Conservation (phyloP, 148 eudicot species). For the Drosera capensis region DNA sequence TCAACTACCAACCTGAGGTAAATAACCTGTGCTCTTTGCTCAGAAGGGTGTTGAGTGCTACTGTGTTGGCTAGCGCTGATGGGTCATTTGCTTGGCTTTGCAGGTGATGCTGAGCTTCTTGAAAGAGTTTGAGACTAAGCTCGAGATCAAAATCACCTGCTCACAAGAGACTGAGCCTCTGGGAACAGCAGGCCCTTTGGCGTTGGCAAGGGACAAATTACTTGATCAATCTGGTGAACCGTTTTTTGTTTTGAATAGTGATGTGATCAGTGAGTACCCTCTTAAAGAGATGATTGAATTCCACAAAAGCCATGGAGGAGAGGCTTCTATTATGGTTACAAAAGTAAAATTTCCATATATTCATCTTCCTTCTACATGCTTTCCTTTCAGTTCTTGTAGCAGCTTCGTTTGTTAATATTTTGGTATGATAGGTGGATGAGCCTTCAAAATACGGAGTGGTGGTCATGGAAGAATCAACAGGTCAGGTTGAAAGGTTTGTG, state of each 20-base stretch:
- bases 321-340: slow-evolving; percentile 95
- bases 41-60: neutral
- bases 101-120: slow-evolving; percentile 90
- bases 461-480: slow-evolving; percentile 85
- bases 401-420: neutral
- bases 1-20: slow-evolving; percentile 98
- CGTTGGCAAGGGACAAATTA: slow-evolving; percentile 81
- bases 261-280: slow-evolving; percentile 89
- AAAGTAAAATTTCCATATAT: slow-evolving; percentile 30
- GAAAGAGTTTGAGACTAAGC: slow-evolving; percentile 85
- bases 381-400: neutral
- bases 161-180: slow-evolving; percentile 96
- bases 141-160: slow-evolving; percentile 75
- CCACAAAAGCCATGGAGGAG: slow-evolving; percentile 88
- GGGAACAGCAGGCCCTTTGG: slow-evolving; percentile 95
- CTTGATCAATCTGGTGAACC: slow-evolving; percentile 70
- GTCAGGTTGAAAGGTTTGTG: slow-evolving; percentile 71
- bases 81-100: neutral
- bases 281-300: slow-evolving; percentile 69
- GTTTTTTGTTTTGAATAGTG: slow-evolving; percentile 91
- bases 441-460: slow-evolving; percentile 96
- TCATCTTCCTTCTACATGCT: neutral
- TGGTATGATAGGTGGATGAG: slow-evolving; percentile 62
- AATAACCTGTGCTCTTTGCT: slow-evolving; percentile 4
- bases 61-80: neutral